Conservation (phyloP, 225 moss, liverwort and hornwort species). For the Physcomitrellopsis africana region DNA sequence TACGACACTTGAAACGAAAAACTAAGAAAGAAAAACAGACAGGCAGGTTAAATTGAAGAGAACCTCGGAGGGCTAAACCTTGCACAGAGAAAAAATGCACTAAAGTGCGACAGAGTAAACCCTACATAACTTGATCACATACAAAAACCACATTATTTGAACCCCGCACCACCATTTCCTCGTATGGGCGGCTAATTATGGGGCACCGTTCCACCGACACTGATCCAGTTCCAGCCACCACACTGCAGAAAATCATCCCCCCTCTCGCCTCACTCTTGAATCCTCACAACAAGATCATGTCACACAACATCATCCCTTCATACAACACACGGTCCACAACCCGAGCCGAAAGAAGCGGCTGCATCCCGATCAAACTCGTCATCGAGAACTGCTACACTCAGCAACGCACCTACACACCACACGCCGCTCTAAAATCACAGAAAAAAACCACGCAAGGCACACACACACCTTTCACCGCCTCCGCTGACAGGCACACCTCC, state of each 20-base stretch:
- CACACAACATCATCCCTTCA: not conserved
- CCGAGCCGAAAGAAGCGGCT: slow-evolving; percentile 10
- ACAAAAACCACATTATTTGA: not conserved
- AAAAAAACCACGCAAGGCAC: not conserved
- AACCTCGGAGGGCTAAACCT: slow-evolving; percentile 1
- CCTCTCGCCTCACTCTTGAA: not conserved
- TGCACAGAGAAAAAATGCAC: slow-evolving; percentile 1
- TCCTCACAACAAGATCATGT: not conserved
- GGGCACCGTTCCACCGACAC: slow-evolving; percentile 37
- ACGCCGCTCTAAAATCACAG: not conserved
- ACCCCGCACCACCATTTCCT: slow-evolving; percentile 22
- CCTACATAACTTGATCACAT: slow-evolving; percentile 29
- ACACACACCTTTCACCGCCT: slow-evolving; percentile 28
- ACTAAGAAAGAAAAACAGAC: not conserved
- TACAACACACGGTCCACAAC: not conserved
- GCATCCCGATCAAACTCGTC: slow-evolving; percentile 24
- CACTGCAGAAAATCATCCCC: not conserved
- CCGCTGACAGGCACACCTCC: slow-evolving; percentile 38
- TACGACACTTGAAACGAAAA: not conserved
- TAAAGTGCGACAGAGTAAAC: slow-evolving; percentile 1
- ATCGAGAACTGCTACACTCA: not conserved
- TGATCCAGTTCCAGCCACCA: not conserved
- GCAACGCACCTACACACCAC: not conserved
- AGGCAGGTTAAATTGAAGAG: not conserved
- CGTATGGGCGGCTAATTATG: slow-evolving; percentile 24